Conservation (phyloP, 106 monocot species). For the Apostasia ramifera region DNA sequence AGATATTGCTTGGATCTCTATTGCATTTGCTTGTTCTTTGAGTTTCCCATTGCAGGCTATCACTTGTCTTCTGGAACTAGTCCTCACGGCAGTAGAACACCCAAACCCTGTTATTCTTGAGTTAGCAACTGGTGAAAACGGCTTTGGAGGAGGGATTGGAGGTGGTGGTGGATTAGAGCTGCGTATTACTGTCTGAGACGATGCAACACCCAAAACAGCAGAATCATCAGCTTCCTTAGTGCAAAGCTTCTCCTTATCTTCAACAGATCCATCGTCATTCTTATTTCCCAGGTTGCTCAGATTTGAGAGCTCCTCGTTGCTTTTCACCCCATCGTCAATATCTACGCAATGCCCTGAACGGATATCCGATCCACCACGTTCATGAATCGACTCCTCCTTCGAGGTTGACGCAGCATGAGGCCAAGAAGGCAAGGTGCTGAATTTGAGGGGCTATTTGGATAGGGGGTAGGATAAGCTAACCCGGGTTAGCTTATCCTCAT, state of each 20-base stretch:
- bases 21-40: too few species aligned
- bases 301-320: constrained; percentile 16
- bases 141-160: constrained; percentile 68
- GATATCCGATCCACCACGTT: constrained; percentile 5
- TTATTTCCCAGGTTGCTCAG: constrained; percentile 8
- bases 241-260: constrained; percentile 18
- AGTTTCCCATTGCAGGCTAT: constrained; percentile 7
- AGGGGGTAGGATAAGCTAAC: too few species aligned
- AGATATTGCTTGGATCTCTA: too few species aligned
- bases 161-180: constrained; percentile 65
- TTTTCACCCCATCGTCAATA: constrained; percentile 14
- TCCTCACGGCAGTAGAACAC: constrained; percentile 27
- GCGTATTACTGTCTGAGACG: constrained; percentile 36
- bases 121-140: constrained; percentile 10
- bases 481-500: too few species aligned
- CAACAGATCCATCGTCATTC: constrained; percentile 12
- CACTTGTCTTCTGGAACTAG: constrained; percentile 41
- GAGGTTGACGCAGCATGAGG: constrained; percentile 18
- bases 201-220: constrained; percentile 13
- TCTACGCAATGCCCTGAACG: constrained; percentile 7
- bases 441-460: too few species aligned
- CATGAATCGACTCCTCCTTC: constrained; percentile 41
- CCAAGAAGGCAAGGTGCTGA: constrained; percentile 16
- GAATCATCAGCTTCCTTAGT: constrained; percentile 16
- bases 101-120: constrained; percentile 35